Base-by-base conservation (phyloP, 2,329 filamentous ascomycete genomes). In the Venturia effusa region DNA sequence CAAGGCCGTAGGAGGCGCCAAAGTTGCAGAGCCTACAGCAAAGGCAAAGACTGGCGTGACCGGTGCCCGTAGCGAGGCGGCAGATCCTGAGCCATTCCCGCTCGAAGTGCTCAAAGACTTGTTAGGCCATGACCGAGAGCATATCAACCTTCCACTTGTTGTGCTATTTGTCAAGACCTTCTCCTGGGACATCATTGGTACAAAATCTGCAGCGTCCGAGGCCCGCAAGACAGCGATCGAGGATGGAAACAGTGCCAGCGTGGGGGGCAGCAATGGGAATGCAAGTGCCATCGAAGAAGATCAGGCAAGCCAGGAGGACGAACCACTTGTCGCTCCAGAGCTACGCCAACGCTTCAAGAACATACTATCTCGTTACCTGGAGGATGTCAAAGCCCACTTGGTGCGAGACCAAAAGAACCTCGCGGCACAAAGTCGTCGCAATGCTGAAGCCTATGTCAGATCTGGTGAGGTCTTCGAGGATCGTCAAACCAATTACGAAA, bases 381-480 rank as follows among this genome's bases (percentile, higher is more conserved):
- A 97, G 64, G 92, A 96, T 72, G 90, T 97, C 68, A 96, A 96
- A 71, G 80, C 83, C 19, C 94, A 97, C 71, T 82, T 99, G 37
- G 75, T 92, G 37, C 88, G 90, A n/a, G 92, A 97, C 70, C 94
- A 99, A 73, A 94, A 96, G 74, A 88, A 89, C 48, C 87, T 99
- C 48, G 84, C 87, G 62, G 86, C 84, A 32, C 94, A 99, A 76
- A 91, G 90, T 63, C 90, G 92, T 67, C 92, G 93, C 69, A 99
- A 99, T 76, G 93, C 94, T 0, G 94, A 99, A 75, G 94, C 93
- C 6, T 99, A 99, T 70, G 93, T 99, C 70, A 97, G 97, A 72
- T 97, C 94, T 43, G 94, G 94, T 1, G 94, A 99, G 73, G 93
- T 99, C 5, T 97, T 99, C 68, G 94, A 99, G 73, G 94, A 99